Evolutionary conservation across 345 rosid species (phyloP), one percentile per base, ranked within the genome.

Genomic region (Streptanthus diversifolius): DNA sequence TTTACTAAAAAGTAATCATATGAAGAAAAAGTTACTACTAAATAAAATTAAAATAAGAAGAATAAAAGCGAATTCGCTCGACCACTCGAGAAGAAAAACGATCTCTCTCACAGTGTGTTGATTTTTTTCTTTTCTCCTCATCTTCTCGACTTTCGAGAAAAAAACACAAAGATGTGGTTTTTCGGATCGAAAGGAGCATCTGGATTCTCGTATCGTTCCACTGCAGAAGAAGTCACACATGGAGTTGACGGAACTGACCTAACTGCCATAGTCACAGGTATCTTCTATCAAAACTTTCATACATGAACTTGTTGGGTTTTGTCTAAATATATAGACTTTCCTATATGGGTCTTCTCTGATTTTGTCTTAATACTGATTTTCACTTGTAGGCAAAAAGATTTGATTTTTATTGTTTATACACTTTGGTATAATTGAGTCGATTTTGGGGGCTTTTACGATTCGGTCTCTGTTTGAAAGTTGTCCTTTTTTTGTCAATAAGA

Each of bases 241-340:
- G 96, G 90, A 55, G 70, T 86, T 49, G 89, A 90, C 43, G 96
- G 87, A 2, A 63, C 89, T 53, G 87, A 81, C 33, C 92, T 90
- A 77, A 90, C 90, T 51, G 96, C 96, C 63, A 83, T 87, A 53
- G 88, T 87, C 63, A 87, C 92, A 77, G 91, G 92, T 90, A 33
- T 15, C 35, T 45, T 35, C 40, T 43, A 5, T 57, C 73, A 24
- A 1, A 22, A 8, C 32, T 44, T 44, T 45, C 7, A 8, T 15
- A 51, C 56, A 51, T 12, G 30, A 4, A 17, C 8, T 61, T 63
- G 15, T 61, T 63, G 15, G 30, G 22, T 48, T 17, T 61, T 36
- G 44, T 39, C 47, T 24, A 54, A 44, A 64, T 3, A 11, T 22
- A 11, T 2, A 0, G 36, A 21, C 70, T 72, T 70, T 39, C 37